Conservation (phyloP, 1,139 yeast species). For the Blastobotrys elegans region DNA sequence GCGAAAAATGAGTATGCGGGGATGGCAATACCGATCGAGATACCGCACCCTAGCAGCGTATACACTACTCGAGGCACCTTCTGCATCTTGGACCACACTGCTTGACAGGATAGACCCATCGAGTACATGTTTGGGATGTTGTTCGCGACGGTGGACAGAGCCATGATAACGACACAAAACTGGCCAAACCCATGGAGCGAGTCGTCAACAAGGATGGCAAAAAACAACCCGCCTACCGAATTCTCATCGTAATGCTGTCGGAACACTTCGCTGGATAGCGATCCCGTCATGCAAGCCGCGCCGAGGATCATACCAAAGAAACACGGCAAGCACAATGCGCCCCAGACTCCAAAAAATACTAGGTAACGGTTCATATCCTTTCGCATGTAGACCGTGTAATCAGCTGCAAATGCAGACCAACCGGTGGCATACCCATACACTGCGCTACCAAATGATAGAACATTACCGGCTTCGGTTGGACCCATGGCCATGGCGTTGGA, state of each 20-base stretch:
- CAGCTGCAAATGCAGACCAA: constrained; percentile 92
- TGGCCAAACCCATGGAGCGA: constrained; percentile 86
- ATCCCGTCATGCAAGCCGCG: constrained; percentile 79
- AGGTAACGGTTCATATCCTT: constrained; percentile 52
- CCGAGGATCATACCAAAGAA: constrained; percentile 74
- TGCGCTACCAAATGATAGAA: constrained; percentile 80
- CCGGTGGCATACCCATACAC: constrained; percentile 90
- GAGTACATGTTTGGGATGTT: constrained; percentile 93
- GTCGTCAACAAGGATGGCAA: constrained; percentile 67
- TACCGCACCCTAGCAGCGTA: constrained; percentile 72
- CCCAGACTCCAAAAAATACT: constrained; percentile 58
- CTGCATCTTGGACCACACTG: constrained; percentile 67
- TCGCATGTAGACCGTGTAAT: constrained; percentile 83
- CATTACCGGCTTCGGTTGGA: constrained; percentile 59
- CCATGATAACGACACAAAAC: constrained; percentile 78
- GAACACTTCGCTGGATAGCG: constrained; percentile 42
- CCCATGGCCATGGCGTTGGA: constrained; percentile 43
- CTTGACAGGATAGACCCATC: constrained; percentile 77
- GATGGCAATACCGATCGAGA: constrained; percentile 77
- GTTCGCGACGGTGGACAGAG: constrained; percentile 82
- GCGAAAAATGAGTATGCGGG: constrained; percentile 78
- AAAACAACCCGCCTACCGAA: constrained; percentile 78
- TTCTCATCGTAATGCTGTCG: constrained; percentile 46
- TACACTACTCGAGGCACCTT: constrained; percentile 76
- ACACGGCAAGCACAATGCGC: constrained; percentile 65